Evolutionary conservation across 2,329 filamentous ascomycete genomes (phyloP).

Genomic region (Pyrenophora graminea): DNA sequence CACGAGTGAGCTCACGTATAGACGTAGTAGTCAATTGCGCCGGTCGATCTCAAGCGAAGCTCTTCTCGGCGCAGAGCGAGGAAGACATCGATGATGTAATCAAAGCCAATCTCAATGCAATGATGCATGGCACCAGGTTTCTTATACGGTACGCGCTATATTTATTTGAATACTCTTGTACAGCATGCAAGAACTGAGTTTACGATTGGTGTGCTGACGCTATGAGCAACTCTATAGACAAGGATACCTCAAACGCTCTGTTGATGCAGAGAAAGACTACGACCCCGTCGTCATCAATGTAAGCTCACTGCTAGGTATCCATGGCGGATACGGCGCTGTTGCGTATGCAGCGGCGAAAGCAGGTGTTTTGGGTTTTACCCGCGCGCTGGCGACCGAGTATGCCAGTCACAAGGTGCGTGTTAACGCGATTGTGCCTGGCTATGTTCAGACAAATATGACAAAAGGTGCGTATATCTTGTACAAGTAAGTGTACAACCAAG

Average conservation of each 20-base stretch:
- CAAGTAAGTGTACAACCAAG: no score
- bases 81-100: conserved; percentile 62
- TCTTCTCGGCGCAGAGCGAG: conserved; percentile 62
- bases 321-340: conserved; percentile 70
- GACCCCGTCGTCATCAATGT: conserved; percentile 74
- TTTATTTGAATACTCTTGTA: not conserved
- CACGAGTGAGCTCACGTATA: conserved; percentile 16
- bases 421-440: conserved; percentile 82
- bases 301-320: conserved; percentile 72
- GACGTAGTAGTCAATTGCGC: conserved; percentile 77
- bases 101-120: conserved; percentile 70
- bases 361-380: conserved; percentile 73
- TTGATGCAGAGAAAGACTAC: not conserved
- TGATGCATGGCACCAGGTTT: conserved; percentile 65
- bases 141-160: conserved; percentile 46
- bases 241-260: no score
- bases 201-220: no score
- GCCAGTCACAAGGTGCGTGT: conserved; percentile 68
- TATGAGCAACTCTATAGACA: no score
- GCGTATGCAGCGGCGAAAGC: conserved; percentile 82
- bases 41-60: conserved; percentile 68
- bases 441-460: conserved; percentile 82
- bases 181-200: not conserved
- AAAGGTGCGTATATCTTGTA: conserved; percentile 54
- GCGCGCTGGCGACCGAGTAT: conserved; percentile 67